Evolutionary conservation across 306 rosid genomes (phyloP).

Genomic region (Senna tora): DNA sequence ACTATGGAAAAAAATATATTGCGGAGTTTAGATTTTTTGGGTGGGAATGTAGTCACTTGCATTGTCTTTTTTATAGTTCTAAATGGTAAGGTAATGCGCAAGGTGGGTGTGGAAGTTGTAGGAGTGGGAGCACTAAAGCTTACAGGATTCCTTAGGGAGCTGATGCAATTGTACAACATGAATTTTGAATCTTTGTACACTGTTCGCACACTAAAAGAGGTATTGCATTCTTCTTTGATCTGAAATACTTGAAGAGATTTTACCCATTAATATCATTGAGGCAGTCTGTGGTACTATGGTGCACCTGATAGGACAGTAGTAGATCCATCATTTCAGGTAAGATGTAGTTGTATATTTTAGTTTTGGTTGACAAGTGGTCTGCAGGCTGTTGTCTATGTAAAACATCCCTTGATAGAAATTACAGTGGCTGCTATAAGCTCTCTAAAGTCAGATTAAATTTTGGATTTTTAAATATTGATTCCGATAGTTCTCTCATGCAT

Average conservation of each 20-base stretch:
- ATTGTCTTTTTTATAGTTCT: constrained; percentile 55
- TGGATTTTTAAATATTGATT: constrained; percentile 19
- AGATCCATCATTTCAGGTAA: constrained; percentile 13
- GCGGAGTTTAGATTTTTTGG: neutral
- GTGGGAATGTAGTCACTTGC: constrained; percentile 20
- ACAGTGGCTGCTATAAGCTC: constrained; percentile 7
- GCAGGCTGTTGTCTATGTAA: neutral
- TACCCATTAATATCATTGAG: constrained; percentile 6
- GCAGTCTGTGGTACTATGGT: constrained; percentile 14
- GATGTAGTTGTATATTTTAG: neutral
- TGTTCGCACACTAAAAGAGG: constrained; percentile 85
- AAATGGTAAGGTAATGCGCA: constrained; percentile 85
- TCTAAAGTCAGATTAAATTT: neutral
- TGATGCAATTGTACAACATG: constrained; percentile 73
- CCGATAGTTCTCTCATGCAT: neutral
- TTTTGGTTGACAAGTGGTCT: neutral
- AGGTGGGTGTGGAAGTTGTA: constrained; percentile 86
- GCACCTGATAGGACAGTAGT: constrained; percentile 29
- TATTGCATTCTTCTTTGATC: constrained; percentile 34
- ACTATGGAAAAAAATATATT: neutral
- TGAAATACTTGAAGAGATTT: constrained; percentile 33
- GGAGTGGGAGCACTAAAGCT: constrained; percentile 92
- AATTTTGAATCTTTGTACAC: constrained; percentile 76
- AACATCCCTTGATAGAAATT: constrained; percentile 20
- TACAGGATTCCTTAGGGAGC: constrained; percentile 81